phyloP scores from a whole-genome alignment of 1,284 basidiomycete species.

The Puccinia polysora region DNA sequence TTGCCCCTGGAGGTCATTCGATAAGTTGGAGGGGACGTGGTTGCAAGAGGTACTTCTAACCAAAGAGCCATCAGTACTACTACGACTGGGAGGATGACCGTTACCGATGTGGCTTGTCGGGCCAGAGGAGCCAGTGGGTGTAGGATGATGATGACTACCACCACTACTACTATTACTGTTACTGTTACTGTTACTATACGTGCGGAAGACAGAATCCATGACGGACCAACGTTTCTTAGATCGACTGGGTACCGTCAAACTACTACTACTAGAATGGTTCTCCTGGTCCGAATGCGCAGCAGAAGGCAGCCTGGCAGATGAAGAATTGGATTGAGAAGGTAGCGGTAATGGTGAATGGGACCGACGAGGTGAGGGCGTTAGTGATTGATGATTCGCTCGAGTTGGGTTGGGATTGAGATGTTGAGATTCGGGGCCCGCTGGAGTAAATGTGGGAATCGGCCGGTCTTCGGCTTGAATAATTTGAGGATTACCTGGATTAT shows the following conservation, averaged over 20 bases:
- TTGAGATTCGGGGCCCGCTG: no score
- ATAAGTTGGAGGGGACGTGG: neutral
- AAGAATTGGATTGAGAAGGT: neutral
- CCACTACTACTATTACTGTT: neutral
- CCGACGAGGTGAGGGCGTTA: neutral
- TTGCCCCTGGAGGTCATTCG: neutral
- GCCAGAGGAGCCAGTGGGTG: neutral
- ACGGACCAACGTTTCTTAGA: conserved; percentile 41
- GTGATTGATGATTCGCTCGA: no score
- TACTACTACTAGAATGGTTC: conserved; percentile 6
- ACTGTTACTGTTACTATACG: neutral
- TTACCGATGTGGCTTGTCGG: neutral
- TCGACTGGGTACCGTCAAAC: conserved; percentile 16
- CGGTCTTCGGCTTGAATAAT: no score
- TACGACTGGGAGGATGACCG: neutral
- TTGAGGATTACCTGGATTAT: no score
- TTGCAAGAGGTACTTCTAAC: conserved; percentile 14
- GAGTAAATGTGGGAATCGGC: no score
- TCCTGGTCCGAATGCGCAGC: conserved; percentile 16
- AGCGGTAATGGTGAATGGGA: neutral
- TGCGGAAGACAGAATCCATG: conserved; percentile 42
- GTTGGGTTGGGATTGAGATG: no score
- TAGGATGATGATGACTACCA: neutral
- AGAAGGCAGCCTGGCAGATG: neutral
- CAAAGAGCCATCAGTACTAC: conserved; percentile 2